A percentile compares a stretch with the other conserved stretches of the same genome.
Evolutionary conservation across 2,329 filamentous ascomycete genomes (phyloP).

Genomic region (Ophiostoma sp.): DNA sequence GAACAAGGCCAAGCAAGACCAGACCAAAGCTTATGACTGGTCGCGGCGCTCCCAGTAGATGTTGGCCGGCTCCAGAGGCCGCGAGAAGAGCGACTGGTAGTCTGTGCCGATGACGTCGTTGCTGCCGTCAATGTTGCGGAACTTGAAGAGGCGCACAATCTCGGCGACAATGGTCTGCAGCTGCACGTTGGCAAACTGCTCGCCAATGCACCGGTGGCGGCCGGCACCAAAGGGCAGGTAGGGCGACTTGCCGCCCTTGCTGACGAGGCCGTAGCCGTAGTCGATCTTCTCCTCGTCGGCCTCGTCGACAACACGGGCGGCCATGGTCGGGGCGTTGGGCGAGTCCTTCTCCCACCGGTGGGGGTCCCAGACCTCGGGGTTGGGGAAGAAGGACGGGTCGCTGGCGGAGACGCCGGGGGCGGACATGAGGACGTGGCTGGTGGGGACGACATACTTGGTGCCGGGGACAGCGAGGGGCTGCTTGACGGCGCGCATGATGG

Average conservation of each 20-base stretch:
- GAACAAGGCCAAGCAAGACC: neutral
- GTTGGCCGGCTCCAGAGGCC: slow-evolving; percentile 63
- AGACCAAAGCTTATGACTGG: slow-evolving; percentile 30
- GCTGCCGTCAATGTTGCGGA: slow-evolving; percentile 68
- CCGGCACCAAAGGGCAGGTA: slow-evolving; percentile 94
- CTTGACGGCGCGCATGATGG: slow-evolving; percentile 89
- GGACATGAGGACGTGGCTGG: slow-evolving; percentile 73
- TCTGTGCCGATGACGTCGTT: slow-evolving; percentile 63
- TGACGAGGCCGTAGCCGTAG: slow-evolving; percentile 89
- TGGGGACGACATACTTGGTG: slow-evolving; percentile 76
- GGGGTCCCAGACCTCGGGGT: slow-evolving; percentile 79
- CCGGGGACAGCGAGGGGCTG: slow-evolving; percentile 77
- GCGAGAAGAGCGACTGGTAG: slow-evolving; percentile 66
- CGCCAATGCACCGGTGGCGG: slow-evolving; percentile 88
- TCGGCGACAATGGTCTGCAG: slow-evolving; percentile 77
- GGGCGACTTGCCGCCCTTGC: slow-evolving; percentile 81
- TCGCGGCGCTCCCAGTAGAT: slow-evolving; percentile 71
- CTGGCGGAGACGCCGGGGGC: slow-evolving; percentile 77
- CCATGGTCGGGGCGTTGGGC: slow-evolving; percentile 47
- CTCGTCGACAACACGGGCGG: slow-evolving; percentile 37
- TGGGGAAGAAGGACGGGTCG: slow-evolving; percentile 70
- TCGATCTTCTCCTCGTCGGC: slow-evolving; percentile 74
- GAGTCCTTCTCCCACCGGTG: slow-evolving; percentile 77
- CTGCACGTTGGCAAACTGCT: slow-evolving; percentile 93
- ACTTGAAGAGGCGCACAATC: slow-evolving; percentile 72